A percentile compares a stretch with the other conserved stretches of the same genome.
Conservation (phyloP, 2,329 filamentous ascomycete genomes). For the Pseudogymnoascus sp. region DNA sequence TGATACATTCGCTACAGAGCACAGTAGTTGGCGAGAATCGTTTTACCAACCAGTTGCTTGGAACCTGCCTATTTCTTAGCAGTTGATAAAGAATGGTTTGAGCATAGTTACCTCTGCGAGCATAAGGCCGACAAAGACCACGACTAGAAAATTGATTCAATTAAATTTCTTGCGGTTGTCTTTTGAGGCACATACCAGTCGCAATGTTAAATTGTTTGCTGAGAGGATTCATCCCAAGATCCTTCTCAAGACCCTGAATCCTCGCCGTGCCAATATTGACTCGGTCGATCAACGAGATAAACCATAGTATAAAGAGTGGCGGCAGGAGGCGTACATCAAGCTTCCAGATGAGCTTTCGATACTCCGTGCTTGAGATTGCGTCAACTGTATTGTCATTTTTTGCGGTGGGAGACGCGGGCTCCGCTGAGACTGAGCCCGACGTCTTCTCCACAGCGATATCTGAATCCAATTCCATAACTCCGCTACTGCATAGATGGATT, state of each 20-base stretch:
- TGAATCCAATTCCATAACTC: constrained; percentile 6
- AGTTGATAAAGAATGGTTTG: not conserved
- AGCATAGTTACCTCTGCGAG: constrained; percentile 4
- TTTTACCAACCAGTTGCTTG: constrained; percentile 10
- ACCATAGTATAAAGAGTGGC: constrained; percentile 53
- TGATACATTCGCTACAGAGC: constrained; percentile 9
- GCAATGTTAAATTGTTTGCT: constrained; percentile 10
- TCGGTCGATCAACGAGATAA: constrained; percentile 61
- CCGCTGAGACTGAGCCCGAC: not conserved
- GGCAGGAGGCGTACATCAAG: not conserved
- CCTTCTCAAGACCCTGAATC: constrained; percentile 34
- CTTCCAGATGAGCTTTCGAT: constrained; percentile 7
- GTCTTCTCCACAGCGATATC: constrained; percentile 5
- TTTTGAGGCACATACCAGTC: not conserved
- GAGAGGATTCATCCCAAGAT: constrained; percentile 31
- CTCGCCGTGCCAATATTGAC: constrained; percentile 71
- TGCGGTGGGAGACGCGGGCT: not conserved
- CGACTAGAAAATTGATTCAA: not conserved
- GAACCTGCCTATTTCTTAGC: constrained; percentile 5
- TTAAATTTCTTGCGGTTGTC: not conserved
- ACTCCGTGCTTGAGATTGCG: not conserved
- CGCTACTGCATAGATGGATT: not conserved
- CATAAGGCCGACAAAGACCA: constrained; percentile 8
- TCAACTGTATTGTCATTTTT: not conserved
- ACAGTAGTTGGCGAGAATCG: constrained; percentile 5